These are phyloP conservation scores for Phellopilus nigrolimitatus DNA, from an alignment of 1,284 basidiomycete species.

Conservation along the genomic window DNA sequence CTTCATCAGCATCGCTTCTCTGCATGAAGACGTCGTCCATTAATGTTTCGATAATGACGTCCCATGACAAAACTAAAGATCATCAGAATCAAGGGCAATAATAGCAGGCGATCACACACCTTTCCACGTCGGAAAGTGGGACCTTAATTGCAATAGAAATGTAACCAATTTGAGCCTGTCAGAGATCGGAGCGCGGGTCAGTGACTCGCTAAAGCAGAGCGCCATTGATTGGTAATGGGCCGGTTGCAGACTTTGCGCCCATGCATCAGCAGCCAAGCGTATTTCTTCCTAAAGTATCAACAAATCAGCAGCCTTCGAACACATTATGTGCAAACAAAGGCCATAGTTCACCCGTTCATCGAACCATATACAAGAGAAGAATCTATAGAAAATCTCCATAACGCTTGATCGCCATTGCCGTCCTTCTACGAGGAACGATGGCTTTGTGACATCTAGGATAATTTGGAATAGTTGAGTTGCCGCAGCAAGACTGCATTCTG, in stretches of 20 bases:
- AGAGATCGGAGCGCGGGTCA: slow-evolving; percentile 48
- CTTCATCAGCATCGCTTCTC: slow-evolving; percentile 34
- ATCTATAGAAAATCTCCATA: slow-evolving; percentile 50
- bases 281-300: slow-evolving; percentile 53
- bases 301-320: not conserved
- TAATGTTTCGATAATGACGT: slow-evolving; percentile 51
- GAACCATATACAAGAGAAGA: slow-evolving; percentile 60
- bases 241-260: slow-evolving; percentile 53
- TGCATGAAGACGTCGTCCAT: slow-evolving; percentile 49
- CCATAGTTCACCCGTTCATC: slow-evolving; percentile 46
- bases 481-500: slow-evolving; percentile 30
- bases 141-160: slow-evolving; percentile 59
- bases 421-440: slow-evolving; percentile 54
- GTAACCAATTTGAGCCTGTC: slow-evolving; percentile 54
- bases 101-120: slow-evolving; percentile 32
- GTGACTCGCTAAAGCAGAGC: slow-evolving; percentile 57
- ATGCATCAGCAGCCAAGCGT: slow-evolving; percentile 49
- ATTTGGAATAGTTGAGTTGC: slow-evolving; percentile 56
- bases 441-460: slow-evolving; percentile 57
- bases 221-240: slow-evolving; percentile 60
- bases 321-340: not conserved
- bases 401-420: slow-evolving; percentile 62
- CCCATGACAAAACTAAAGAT: slow-evolving; percentile 56
- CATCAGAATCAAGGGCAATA: not conserved
- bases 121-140: slow-evolving; percentile 62